A percentile compares a stretch with the other conserved stretches of the same genome.
These are phyloP conservation scores for Russula virescens DNA, from an alignment of 768 basidiomycete genomes.

Conservation along the genomic window DNA sequence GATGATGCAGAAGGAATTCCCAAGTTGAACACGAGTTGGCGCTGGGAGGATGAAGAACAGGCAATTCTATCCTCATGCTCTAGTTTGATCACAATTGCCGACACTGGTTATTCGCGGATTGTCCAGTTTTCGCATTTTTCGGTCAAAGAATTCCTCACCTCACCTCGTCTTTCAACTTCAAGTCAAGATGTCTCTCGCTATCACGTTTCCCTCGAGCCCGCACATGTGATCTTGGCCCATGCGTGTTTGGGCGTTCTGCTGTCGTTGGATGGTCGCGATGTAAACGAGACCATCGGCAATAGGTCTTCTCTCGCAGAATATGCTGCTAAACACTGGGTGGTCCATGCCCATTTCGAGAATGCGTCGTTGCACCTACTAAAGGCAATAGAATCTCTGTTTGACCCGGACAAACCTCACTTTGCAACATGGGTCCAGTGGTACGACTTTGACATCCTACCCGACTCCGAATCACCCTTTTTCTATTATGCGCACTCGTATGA, in stretches of 20 bases:
- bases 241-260: neutral
- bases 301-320: neutral
- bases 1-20: neutral
- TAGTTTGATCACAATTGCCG: neutral
- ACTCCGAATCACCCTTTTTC: neutral
- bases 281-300: too few species aligned
- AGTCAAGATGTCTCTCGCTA: neutral
- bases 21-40: neutral
- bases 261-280: neutral
- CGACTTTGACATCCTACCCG: neutral
- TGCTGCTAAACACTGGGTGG: neutral
- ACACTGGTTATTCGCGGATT: neutral
- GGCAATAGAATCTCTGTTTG: neutral
- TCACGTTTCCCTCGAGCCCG: neutral
- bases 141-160: slow-evolving; percentile 5
- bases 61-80: neutral
- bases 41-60: neutral
- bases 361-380: neutral
- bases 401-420: neutral
- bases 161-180: neutral
- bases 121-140: slow-evolving; percentile 5
- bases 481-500: too few species aligned
- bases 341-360: neutral
- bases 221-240: neutral
- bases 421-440: neutral